Base-by-base conservation (phyloP, 129 eudicot genomes). In the Pittosporum tobira region DNA sequence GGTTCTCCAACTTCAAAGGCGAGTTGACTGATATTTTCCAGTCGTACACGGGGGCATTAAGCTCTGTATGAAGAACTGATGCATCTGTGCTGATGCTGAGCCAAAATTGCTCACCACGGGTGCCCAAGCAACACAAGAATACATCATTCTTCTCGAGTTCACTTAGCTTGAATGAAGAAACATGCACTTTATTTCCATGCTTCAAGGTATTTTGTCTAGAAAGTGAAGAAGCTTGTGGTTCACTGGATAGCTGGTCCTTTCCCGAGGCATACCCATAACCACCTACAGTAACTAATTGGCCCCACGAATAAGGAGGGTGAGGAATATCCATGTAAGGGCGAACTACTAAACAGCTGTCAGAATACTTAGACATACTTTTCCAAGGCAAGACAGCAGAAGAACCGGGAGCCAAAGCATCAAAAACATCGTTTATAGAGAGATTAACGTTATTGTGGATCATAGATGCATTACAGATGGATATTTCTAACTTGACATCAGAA, bases 1-100 rank as follows among this genome's bases (percentile, higher is more conserved):
- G 87, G 59, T 93, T 93, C 64, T 93, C 96, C 75, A 93, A 67
- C 76, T 82, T 93, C 63, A 93, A 69, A n/a, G 99, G 96, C 55
- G 99, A 81, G 53, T 76, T 87, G 3, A 85, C 61, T 0, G 99
- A 81, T 58, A 93, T 79, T 72, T 77, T 87, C 99, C 96, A 93
- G 73, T 93, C 99, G 73, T 87, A 93, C 24, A 93, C 82, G 56
- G 94, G 99, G n/a, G 77, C 64, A 75, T 87, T 93, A 21, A 83
- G 88, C 73, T 87, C 96, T 47, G 99, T 76, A 4, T 93, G 96
- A 61, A 87, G 91, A 84, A 81, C 94, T 62, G 96, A 84, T 28
- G 99, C 99, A 73, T 93, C 99, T 62, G 85, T 69, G 65, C 96
- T 77, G 23, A 77, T 63, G 50, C 96, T 76, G 29, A 93, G 80